Percentiles rank a stretch among this genome's conserved stretches.
phyloP scores from a whole-genome alignment of 805 yeast species.

The Nakazawaea ambrosiae region DNA sequence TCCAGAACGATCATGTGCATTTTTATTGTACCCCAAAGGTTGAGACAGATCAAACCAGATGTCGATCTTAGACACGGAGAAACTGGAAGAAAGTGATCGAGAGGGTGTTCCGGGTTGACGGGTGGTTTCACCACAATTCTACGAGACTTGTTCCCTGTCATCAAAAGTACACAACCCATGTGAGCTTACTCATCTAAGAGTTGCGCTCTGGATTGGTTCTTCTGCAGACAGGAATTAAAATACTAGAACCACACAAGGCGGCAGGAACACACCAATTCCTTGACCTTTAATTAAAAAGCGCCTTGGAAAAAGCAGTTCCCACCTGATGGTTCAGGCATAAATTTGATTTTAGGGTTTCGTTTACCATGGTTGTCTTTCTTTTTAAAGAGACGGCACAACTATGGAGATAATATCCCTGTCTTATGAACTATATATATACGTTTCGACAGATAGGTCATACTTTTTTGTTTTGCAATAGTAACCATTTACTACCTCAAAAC shows the following conservation, averaged over 20 bases:
- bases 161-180: slow-evolving; percentile 8
- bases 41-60: too few species aligned
- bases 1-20: too few species aligned
- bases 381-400: slow-evolving; percentile 25
- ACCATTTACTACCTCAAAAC: neutral
- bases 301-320: neutral
- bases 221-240: slow-evolving; percentile 7
- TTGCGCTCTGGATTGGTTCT: slow-evolving; percentile 2
- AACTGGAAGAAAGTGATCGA: too few species aligned
- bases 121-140: too few species aligned
- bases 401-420: slow-evolving; percentile 40
- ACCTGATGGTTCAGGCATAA: neutral
- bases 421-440: too few species aligned
- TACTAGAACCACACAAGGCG: neutral
- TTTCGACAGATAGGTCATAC: too few species aligned
- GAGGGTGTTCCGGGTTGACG: too few species aligned
- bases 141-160: slow-evolving; percentile 4
- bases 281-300: slow-evolving; percentile 9
- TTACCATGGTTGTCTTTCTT: slow-evolving; percentile 37
- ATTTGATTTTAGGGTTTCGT: slow-evolving; percentile 44
- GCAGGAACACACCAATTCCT: neutral
- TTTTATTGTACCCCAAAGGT: too few species aligned
- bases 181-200: too few species aligned
- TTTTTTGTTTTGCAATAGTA: neutral
- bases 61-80: too few species aligned